Conservation (phyloP, 306 rosid genomes). For the Alnus glutinosa region DNA sequence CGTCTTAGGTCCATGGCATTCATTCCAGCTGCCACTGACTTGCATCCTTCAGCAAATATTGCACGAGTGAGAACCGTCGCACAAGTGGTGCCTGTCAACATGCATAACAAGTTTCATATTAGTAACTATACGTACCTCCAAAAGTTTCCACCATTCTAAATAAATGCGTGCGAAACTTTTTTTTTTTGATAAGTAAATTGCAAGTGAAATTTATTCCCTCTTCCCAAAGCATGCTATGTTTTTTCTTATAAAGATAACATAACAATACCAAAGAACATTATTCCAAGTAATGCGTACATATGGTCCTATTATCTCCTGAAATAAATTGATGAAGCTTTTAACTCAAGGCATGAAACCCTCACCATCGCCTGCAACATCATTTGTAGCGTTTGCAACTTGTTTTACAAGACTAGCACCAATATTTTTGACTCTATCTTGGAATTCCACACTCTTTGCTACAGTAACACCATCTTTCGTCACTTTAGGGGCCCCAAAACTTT, state of each 20-base stretch:
- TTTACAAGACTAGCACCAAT: conserved; percentile 58
- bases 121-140: not conserved
- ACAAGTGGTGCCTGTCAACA: conserved; percentile 59
- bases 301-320: not conserved
- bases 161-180: not conserved
- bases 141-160: conserved; percentile 1
- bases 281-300: not conserved
- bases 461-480: conserved; percentile 64
- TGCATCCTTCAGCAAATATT: conserved; percentile 60
- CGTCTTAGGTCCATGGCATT: conserved; percentile 60
- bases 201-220: not conserved
- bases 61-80: conserved; percentile 59
- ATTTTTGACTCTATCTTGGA: conserved; percentile 51
- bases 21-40: conserved; percentile 61
- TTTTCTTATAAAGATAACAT: not conserved
- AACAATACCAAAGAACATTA: not conserved
- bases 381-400: conserved; percentile 62
- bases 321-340: not conserved
- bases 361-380: conserved; percentile 63
- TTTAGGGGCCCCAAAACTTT: conserved; percentile 59
- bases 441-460: conserved; percentile 57
- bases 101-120: not conserved
- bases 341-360: not conserved
- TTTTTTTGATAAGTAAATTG: not conserved
- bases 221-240: not conserved